Conservation (phyloP, 495 filamentous ascomycete species). For the Penicillium crystallinum region DNA sequence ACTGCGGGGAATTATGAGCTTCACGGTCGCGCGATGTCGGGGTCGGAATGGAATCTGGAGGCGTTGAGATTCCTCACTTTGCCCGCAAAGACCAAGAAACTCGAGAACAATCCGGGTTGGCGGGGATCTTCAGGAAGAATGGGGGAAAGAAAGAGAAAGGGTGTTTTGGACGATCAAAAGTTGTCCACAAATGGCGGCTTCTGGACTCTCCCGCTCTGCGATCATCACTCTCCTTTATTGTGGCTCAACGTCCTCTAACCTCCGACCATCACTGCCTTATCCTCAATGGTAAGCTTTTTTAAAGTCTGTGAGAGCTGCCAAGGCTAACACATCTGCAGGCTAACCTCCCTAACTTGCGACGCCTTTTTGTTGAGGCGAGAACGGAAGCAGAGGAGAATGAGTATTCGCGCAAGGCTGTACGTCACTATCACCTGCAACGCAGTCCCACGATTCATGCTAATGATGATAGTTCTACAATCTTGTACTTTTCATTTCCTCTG, state of each 20-base stretch:
- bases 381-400: slow-evolving; percentile 92
- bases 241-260: slow-evolving; percentile 1
- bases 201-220: slow-evolving; percentile 17
- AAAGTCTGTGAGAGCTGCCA: neutral
- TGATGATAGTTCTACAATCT: slow-evolving; percentile 85
- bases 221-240: slow-evolving; percentile 15
- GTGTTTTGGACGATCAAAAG: slow-evolving; percentile 31
- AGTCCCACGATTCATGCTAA: neutral
- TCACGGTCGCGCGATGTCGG: slow-evolving; percentile 31
- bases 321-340: slow-evolving; percentile 45
- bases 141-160: slow-evolving; percentile 20
- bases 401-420: slow-evolving; percentile 86
- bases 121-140: slow-evolving; percentile 4
- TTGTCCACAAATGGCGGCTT: slow-evolving; percentile 41
- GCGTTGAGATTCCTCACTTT: slow-evolving; percentile 12
- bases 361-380: slow-evolving; percentile 91
- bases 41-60: slow-evolving; percentile 1
- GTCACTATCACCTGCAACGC: neutral
- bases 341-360: slow-evolving; percentile 89
- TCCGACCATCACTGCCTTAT: neutral
- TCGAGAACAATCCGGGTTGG: slow-evolving; percentile 1
- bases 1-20: slow-evolving; percentile 40
- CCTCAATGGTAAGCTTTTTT: slow-evolving; percentile 14
- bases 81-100: slow-evolving; percentile 2
- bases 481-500: slow-evolving; percentile 89